These are phyloP conservation scores for Curvularia spicifera DNA, from an alignment of 2,329 filamentous ascomycete species.

Conservation along the genomic window DNA sequence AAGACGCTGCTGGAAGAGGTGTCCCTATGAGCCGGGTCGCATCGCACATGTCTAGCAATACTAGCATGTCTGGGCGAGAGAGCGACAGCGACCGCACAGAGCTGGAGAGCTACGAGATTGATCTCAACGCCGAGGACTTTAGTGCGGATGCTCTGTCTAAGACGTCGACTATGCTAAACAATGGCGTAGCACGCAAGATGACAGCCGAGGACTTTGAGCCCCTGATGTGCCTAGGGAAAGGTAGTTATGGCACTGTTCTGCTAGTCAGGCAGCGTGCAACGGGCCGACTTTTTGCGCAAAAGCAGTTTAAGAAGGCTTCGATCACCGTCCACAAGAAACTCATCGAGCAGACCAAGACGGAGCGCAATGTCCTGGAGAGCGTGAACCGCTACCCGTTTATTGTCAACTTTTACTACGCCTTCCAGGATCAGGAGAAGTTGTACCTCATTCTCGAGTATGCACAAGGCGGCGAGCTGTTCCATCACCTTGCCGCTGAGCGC, in stretches of 20 bases:
- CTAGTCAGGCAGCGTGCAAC: slow-evolving; percentile 89
- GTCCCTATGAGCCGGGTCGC: slow-evolving; percentile 35
- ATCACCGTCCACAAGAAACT: slow-evolving; percentile 94
- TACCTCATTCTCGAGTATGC: slow-evolving; percentile 98
- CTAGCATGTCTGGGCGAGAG: slow-evolving; percentile 62
- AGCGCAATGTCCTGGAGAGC: slow-evolving; percentile 91
- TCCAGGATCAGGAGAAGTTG: slow-evolving; percentile 96
- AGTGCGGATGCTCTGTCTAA: slow-evolving; percentile 62
- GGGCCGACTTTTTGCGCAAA: slow-evolving; percentile 92
- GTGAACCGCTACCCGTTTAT: slow-evolving; percentile 97
- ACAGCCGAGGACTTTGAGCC: slow-evolving; percentile 88
- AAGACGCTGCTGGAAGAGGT: slow-evolving; percentile 59
- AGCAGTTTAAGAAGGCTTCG: slow-evolving; percentile 97
- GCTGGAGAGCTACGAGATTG: slow-evolving; percentile 82
- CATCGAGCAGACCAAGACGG: slow-evolving; percentile 96
- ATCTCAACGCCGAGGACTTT: slow-evolving; percentile 83
- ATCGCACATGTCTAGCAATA: slow-evolving; percentile 60
- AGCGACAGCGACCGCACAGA: slow-evolving; percentile 75
- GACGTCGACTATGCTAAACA: slow-evolving; percentile 40
- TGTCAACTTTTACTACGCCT: slow-evolving; percentile 97
- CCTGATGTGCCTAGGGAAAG: slow-evolving; percentile 91
- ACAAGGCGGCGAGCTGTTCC: slow-evolving; percentile 94
- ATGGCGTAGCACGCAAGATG: slow-evolving; percentile 78
- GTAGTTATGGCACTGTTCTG: slow-evolving; percentile 92
- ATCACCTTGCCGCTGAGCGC: slow-evolving; percentile 89